Evolutionary conservation across 495 filamentous ascomycete species (phyloP).

Genomic region (Penicillium dipodomyicola): DNA sequence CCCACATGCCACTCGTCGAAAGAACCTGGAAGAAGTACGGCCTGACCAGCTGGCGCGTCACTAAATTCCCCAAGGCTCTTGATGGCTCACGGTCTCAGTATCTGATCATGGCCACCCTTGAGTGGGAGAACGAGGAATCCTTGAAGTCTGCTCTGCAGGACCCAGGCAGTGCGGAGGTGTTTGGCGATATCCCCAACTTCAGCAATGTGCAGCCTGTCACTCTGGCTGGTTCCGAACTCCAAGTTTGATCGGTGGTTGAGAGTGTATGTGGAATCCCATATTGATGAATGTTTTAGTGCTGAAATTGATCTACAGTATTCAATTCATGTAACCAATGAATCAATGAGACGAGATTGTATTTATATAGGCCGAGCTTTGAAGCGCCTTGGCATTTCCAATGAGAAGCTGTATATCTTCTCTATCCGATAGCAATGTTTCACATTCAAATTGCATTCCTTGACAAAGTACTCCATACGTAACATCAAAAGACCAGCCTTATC

Average conservation of each 20-base stretch:
- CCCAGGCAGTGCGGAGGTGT: conserved; percentile 14
- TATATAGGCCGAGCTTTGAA: not conserved
- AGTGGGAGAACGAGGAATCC: conserved; percentile 26
- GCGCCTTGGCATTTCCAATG: not conserved
- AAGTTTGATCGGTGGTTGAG: not conserved
- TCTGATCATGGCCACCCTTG: conserved; percentile 21
- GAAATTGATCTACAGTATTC: not conserved
- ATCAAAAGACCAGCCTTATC: too few species aligned
- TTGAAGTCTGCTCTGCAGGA: conserved; percentile 14
- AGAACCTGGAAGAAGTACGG: conserved; percentile 21
- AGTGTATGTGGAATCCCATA: not conserved
- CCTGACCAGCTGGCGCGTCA: conserved; percentile 21
- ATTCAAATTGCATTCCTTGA: too few species aligned
- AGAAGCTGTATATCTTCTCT: not conserved
- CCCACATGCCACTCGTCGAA: conserved; percentile 30
- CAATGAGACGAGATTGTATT: not conserved
- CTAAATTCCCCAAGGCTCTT: conserved; percentile 20
- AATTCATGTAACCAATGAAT: not conserved
- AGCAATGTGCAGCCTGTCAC: conserved; percentile 29
- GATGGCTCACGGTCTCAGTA: conserved; percentile 21
- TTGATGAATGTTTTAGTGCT: not conserved
- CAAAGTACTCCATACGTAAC: too few species aligned
- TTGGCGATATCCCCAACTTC: conserved; percentile 31
- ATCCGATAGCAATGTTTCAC: not conserved
- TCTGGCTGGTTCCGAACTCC: conserved; percentile 17